Conservation (phyloP, 768 basidiomycete genomes). For the Tricholoma hemisulphureum region DNA sequence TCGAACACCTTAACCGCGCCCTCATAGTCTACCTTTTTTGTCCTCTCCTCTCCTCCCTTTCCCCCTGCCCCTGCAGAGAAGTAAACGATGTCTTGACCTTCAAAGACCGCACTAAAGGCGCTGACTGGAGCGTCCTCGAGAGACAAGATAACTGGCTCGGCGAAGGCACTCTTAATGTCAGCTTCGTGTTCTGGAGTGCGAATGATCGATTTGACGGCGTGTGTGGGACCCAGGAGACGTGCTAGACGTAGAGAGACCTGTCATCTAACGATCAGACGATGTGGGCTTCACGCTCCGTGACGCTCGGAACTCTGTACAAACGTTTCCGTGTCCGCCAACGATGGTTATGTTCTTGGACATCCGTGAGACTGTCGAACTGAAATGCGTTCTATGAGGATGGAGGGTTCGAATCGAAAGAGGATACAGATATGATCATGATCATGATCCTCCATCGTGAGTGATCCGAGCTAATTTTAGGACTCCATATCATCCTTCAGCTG, state of each 20-base stretch:
- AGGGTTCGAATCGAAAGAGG: no score
- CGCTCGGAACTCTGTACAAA: conserved; percentile 22
- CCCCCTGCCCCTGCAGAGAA: conserved; percentile 55
- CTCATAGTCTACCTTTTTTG: conserved; percentile 57
- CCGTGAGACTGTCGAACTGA: neutral
- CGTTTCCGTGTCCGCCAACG: conserved; percentile 55
- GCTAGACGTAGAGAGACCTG: conserved; percentile 52
- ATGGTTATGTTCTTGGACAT: conserved; percentile 46
- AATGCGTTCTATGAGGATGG: neutral
- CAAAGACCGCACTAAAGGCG: conserved; percentile 48
- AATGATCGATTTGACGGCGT: conserved; percentile 56
- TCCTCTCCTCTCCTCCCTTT: conserved; percentile 54
- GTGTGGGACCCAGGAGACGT: conserved; percentile 41
- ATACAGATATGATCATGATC: no score
- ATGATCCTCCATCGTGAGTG: no score
- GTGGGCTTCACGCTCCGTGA: neutral
- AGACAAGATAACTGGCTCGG: conserved; percentile 52
- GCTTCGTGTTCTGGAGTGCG: conserved; percentile 44
- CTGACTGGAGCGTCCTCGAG: conserved; percentile 49
- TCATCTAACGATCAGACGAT: neutral
- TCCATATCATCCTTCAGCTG: no score
- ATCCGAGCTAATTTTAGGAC: no score
- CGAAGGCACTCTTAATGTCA: conserved; percentile 44
- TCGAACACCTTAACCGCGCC: conserved; percentile 71
- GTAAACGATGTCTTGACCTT: conserved; percentile 42